These are phyloP conservation scores for Plectosphaerella plurivora DNA, from an alignment of 2,329 filamentous ascomycete species.

Conservation along the genomic window DNA sequence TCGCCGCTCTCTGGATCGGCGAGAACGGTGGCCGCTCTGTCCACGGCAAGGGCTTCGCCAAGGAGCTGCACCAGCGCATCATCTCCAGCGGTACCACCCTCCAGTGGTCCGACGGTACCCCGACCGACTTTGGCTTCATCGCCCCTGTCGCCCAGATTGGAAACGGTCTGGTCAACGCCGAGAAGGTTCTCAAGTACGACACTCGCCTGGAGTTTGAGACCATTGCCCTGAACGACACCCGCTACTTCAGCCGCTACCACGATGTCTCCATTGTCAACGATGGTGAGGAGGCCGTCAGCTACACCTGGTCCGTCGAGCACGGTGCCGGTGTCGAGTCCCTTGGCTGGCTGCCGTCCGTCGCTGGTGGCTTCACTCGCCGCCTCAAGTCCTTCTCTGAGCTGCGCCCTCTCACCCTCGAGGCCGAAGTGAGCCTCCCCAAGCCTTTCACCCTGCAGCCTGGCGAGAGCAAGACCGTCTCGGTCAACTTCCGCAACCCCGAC, in stretches of 20 bases:
- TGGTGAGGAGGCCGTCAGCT: slow-evolving; percentile 25
- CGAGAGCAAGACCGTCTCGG: slow-evolving; percentile 17
- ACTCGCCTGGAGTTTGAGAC: slow-evolving; percentile 30
- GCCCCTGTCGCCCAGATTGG: slow-evolving; percentile 33
- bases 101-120: slow-evolving; percentile 17
- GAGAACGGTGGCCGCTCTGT: slow-evolving; percentile 22
- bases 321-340: slow-evolving; percentile 31
- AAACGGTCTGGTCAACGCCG: slow-evolving; percentile 35
- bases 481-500: slow-evolving; percentile 23
- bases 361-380: neutral
- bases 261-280: slow-evolving; percentile 28
- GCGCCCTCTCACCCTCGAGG: slow-evolving; percentile 11
- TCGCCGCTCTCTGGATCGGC: slow-evolving; percentile 30
- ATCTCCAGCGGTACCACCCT: slow-evolving; percentile 24
- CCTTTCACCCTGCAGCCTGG: slow-evolving; percentile 18
- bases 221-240: slow-evolving; percentile 40
- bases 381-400: slow-evolving; percentile 17
- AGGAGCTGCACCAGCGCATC: slow-evolving; percentile 21
- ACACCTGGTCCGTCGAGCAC: slow-evolving; percentile 20
- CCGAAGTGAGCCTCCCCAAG: slow-evolving; percentile 14
- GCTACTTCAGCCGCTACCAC: slow-evolving; percentile 25
- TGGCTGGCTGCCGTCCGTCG: slow-evolving; percentile 3
- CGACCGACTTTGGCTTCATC: slow-evolving; percentile 11
- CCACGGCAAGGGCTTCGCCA: slow-evolving; percentile 23
- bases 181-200: slow-evolving; percentile 31